Evolutionary conservation across 306 rosid genomes (phyloP).

Genomic region (Mimosa bimucronata): DNA sequence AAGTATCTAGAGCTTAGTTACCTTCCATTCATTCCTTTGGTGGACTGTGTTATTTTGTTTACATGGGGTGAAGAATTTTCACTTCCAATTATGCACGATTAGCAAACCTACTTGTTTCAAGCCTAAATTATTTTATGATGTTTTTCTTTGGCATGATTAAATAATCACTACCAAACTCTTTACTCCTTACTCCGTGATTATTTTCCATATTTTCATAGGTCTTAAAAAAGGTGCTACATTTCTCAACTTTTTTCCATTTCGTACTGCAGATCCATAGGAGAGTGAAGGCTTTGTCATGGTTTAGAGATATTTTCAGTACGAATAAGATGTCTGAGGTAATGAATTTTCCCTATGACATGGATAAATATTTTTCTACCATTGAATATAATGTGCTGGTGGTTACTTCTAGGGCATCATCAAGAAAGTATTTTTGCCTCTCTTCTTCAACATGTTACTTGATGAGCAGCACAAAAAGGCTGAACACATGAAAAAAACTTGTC

Average conservation of each 20-base stretch:
- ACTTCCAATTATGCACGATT: not conserved
- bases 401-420: slow-evolving; percentile 63
- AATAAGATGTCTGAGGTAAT: slow-evolving; percentile 74
- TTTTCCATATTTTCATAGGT: slow-evolving; percentile 20
- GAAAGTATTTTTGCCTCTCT: slow-evolving; percentile 77
- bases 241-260: slow-evolving; percentile 12
- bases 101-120: not conserved
- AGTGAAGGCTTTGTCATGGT: slow-evolving; percentile 78
- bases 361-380: slow-evolving; percentile 31
- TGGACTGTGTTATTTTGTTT: not conserved
- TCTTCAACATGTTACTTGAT: slow-evolving; percentile 81
- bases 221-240: slow-evolving; percentile 2
- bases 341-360: slow-evolving; percentile 22
- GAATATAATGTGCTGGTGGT: slow-evolving; percentile 32
- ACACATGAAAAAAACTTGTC: slow-evolving; percentile 77
- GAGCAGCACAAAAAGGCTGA: slow-evolving; percentile 71
- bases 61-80: not conserved
- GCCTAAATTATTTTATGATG: slow-evolving; percentile 1
- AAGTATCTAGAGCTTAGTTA: not conserved
- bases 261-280: slow-evolving; percentile 76
- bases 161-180: not conserved
- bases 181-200: slow-evolving; percentile 27
- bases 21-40: not conserved
- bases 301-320: slow-evolving; percentile 57
- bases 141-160: slow-evolving; percentile 18